phyloP scores from a whole-genome alignment of 1,139 yeast species.

The Diutina ranongensis region DNA sequence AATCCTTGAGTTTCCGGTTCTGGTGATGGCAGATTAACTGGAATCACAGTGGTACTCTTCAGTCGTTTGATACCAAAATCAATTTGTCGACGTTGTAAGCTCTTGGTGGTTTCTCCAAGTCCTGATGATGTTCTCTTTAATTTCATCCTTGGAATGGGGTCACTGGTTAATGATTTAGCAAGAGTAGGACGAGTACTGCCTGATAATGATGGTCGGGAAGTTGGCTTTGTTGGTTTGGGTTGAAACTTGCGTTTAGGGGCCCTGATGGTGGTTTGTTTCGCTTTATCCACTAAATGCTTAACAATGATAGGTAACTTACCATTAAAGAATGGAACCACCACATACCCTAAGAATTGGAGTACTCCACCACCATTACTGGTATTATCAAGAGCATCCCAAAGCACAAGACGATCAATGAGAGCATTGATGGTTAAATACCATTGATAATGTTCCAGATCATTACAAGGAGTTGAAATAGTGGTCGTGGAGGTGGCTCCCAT shows the following conservation, averaged over 20 bases:
- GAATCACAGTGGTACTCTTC: neutral
- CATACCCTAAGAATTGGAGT: slow-evolving; percentile 40
- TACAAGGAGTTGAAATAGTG: neutral
- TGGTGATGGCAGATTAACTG: neutral
- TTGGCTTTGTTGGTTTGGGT: neutral
- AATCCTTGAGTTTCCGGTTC: neutral
- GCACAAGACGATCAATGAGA: slow-evolving; percentile 40
- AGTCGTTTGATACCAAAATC: slow-evolving; percentile 2
- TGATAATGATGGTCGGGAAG: too few relatives aligned
- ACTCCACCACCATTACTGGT: slow-evolving; percentile 23
- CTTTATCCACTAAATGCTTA: slow-evolving; percentile 33
- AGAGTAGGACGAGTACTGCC: neutral
- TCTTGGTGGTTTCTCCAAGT: neutral
- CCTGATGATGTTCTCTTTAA: neutral
- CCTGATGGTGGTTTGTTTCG: slow-evolving; percentile 22
- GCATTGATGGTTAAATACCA: slow-evolving; percentile 19
- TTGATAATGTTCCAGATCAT: neutral
- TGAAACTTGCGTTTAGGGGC: neutral
- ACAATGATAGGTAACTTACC: slow-evolving; percentile 36
- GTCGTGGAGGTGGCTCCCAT: slow-evolving; percentile 18
- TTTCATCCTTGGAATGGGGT: neutral
- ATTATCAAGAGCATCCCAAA: slow-evolving; percentile 39
- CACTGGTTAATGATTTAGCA: neutral
- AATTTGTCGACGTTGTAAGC: neutral
- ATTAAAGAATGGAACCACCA: slow-evolving; percentile 42